A percentile compares a stretch with the other conserved stretches of the same genome.
These are phyloP conservation scores for Fusarium sp. DNA, from an alignment of 2,329 filamentous ascomycete genomes.

Conservation along the genomic window DNA sequence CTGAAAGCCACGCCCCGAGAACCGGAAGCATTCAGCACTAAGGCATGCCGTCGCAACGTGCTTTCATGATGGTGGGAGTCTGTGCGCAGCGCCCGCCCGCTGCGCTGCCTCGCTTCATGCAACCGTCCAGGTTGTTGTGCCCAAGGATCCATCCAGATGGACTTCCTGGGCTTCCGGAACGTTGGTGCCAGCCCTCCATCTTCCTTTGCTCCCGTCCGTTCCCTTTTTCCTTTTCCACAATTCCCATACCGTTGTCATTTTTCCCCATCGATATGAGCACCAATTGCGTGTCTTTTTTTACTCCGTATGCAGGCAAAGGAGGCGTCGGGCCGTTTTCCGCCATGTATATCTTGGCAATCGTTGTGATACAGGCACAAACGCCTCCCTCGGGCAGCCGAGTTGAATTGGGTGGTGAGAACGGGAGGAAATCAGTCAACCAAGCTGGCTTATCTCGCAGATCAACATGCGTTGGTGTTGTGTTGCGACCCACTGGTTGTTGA, in stretches of 20 bases:
- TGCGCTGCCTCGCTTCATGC: conserved; percentile 20
- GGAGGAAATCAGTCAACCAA: neutral
- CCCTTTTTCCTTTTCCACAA: conserved; percentile 7
- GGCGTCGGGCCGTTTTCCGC: conserved; percentile 2
- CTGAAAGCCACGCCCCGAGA: conserved; percentile 27
- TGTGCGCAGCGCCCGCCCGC: conserved; percentile 34
- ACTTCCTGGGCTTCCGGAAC: conserved; percentile 16
- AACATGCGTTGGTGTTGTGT: conserved; percentile 9
- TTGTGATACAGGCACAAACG: neutral
- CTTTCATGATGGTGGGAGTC: conserved; percentile 35
- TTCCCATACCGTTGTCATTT: conserved; percentile 11
- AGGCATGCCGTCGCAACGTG: conserved; percentile 32
- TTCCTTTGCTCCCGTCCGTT: conserved; percentile 20
- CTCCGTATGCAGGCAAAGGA: neutral
- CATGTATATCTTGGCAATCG: neutral
- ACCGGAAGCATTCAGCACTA: conserved; percentile 38
- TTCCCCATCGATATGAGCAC: neutral
- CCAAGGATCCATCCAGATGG: neutral
- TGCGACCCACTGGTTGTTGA: conserved; percentile 32
- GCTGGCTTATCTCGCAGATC: conserved; percentile 39
- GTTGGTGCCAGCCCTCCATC: conserved; percentile 10
- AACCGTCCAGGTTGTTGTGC: conserved; percentile 14
- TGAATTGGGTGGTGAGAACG: conserved; percentile 5
- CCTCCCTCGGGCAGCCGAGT: neutral
- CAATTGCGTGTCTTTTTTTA: conserved; percentile 15